These are phyloP conservation scores for Xylaria intraflava DNA, from an alignment of 495 filamentous ascomycete species.

Conservation along the genomic window DNA sequence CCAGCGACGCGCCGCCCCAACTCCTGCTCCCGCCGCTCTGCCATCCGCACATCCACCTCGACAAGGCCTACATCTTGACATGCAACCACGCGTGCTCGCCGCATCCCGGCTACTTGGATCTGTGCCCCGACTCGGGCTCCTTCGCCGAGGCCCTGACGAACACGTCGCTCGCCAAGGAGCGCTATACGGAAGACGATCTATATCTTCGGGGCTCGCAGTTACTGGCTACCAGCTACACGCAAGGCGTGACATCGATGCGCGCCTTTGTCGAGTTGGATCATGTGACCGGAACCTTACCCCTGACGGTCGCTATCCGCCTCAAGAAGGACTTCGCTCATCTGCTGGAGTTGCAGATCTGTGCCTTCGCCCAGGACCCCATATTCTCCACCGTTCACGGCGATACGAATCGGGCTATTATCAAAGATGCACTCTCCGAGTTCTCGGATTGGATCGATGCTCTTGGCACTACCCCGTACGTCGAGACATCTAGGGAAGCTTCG, in stretches of 20 bases:
- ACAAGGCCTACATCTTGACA: constrained; percentile 64
- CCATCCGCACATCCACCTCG: constrained; percentile 71
- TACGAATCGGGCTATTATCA: constrained; percentile 16
- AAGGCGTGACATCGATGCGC: constrained; percentile 65
- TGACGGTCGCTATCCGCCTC: constrained; percentile 52
- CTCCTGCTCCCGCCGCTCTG: constrained; percentile 56
- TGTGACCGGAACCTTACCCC: constrained; percentile 50
- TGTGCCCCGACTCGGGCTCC: constrained; percentile 51
- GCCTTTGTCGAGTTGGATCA: constrained; percentile 71
- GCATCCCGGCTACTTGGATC: constrained; percentile 50
- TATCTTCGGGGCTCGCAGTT: constrained; percentile 57
- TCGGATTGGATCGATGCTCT: constrained; percentile 53
- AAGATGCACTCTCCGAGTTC: constrained; percentile 15
- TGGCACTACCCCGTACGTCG: constrained; percentile 68
- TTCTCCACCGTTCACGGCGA: constrained; percentile 50
- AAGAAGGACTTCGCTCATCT: constrained; percentile 49
- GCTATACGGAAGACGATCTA: constrained; percentile 55
- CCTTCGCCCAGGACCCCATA: constrained; percentile 66
- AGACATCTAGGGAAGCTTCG: constrained; percentile 41
- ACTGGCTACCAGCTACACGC: constrained; percentile 57
- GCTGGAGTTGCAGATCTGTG: constrained; percentile 63
- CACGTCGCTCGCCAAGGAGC: constrained; percentile 54
- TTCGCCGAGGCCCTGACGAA: constrained; percentile 61
- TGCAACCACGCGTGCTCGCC: constrained; percentile 10
- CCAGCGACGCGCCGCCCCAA: constrained; percentile 13